These are phyloP conservation scores for Neonectria sp. DNA, from an alignment of 2,329 filamentous ascomycete species.

Conservation along the genomic window DNA sequence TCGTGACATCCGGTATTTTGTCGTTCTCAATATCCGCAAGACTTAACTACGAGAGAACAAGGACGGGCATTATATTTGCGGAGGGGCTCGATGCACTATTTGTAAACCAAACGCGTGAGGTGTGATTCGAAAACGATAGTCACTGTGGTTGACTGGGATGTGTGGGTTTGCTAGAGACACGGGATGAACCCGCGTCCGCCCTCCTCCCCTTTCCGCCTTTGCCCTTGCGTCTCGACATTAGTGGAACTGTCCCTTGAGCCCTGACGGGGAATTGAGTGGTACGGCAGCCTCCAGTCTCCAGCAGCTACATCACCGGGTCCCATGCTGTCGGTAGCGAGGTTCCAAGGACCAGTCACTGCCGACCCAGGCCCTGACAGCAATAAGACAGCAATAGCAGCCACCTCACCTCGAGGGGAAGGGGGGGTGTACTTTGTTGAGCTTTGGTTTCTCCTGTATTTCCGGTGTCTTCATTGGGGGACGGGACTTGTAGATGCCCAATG, in stretches of 20 bases:
- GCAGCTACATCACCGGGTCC: conserved; percentile 44
- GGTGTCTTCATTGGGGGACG: neutral
- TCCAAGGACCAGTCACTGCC: conserved; percentile 35
- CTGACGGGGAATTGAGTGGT: conserved; percentile 34
- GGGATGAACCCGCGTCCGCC: conserved; percentile 24
- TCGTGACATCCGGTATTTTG: neutral
- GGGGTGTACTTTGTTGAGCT: conserved; percentile 12
- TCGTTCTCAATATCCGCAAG: neutral
- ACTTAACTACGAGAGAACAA: neutral
- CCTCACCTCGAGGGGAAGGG: conserved; percentile 30
- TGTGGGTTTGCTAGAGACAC: conserved; percentile 21
- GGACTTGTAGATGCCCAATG: conserved; percentile 3
- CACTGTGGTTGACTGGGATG: neutral
- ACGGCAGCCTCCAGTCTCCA: conserved; percentile 36
- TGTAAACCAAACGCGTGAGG: conserved; percentile 10
- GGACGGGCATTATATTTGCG: neutral
- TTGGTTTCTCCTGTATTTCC: conserved; percentile 16
- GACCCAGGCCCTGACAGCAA: conserved; percentile 38
- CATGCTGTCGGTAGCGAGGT: conserved; percentile 43
- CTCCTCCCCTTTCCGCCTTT: conserved; percentile 21
- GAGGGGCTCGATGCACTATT: neutral
- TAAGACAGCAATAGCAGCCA: conserved; percentile 41
- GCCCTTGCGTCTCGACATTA: conserved; percentile 33
- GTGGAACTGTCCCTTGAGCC: conserved; percentile 27
- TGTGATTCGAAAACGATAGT: conserved; percentile 8